phyloP scores from a whole-genome alignment of 805 yeast species.

The Candida corydali region DNA sequence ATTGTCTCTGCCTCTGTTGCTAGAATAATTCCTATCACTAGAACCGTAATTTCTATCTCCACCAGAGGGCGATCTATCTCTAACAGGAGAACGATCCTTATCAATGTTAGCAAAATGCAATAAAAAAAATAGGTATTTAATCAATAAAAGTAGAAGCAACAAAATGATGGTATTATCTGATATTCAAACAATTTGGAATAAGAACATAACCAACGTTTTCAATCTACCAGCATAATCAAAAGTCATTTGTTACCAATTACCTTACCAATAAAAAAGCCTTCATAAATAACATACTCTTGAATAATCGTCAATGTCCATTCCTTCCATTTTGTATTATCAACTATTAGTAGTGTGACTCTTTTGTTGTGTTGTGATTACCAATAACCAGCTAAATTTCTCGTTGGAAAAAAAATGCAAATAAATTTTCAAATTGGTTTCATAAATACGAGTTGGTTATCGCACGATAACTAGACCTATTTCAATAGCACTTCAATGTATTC shows the following conservation, averaged over 20 bases:
- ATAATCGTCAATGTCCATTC: conserved; percentile 61
- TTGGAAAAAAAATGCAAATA: no score
- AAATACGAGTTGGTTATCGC: no score
- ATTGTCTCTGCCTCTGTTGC: neutral
- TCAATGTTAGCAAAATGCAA: conserved; percentile 18
- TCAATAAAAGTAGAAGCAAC: conserved; percentile 7
- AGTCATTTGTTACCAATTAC: conserved; percentile 9
- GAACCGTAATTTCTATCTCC: conserved; percentile 16
- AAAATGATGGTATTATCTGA: no score
- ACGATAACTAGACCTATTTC: no score
- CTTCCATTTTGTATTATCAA: conserved; percentile 46
- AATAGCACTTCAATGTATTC: no score
- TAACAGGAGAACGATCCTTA: conserved; percentile 34
- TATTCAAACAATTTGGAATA: no score
- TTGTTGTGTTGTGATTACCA: no score
- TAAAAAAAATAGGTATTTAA: neutral
- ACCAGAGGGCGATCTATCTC: conserved; percentile 29
- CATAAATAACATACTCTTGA: conserved; percentile 59
- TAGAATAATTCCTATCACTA: conserved; percentile 7
- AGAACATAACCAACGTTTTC: neutral
- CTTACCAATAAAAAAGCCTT: conserved; percentile 2
- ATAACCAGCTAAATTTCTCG: no score
- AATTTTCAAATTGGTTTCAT: no score
- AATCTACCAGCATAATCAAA: neutral
- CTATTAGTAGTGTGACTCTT: no score